phyloP scores from a whole-genome alignment of 1,284 basidiomycete genomes.

The Ceratorhiza oryzae-sativae region DNA sequence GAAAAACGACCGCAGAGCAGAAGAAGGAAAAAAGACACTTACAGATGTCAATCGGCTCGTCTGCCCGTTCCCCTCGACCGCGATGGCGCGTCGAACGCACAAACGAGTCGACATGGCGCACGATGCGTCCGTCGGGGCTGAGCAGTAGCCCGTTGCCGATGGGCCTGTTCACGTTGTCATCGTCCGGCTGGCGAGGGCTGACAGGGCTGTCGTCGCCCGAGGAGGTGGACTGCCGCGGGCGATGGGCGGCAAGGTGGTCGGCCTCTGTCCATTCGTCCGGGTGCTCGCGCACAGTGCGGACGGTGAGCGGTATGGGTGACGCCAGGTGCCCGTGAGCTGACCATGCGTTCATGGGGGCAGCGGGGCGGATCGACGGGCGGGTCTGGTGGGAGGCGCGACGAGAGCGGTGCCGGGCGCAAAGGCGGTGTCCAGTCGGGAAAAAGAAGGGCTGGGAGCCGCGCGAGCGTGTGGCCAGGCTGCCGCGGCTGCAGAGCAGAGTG shows the following conservation, averaged over 20 bases:
- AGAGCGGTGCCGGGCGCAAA: too few relatives aligned
- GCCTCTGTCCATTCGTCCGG: constrained; percentile 9
- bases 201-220: constrained; percentile 31
- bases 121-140: constrained; percentile 10
- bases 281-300: neutral
- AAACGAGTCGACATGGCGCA: constrained; percentile 37
- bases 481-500: constrained; percentile 3
- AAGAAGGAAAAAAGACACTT: too few relatives aligned
- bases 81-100: constrained; percentile 33
- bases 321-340: constrained; percentile 6
- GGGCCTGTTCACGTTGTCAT: neutral
- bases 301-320: constrained; percentile 18
- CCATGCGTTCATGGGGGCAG: constrained; percentile 20
- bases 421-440: neutral
- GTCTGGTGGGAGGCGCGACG: too few relatives aligned
- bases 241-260: neutral
- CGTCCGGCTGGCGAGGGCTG: constrained; percentile 1
- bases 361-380: neutral
- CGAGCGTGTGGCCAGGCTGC: neutral
- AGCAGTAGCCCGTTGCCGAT: constrained; percentile 7
- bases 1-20: neutral
- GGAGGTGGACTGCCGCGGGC: neutral
- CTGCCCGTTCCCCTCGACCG: constrained; percentile 16
- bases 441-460: neutral
- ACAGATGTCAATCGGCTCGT: constrained; percentile 20